Base-by-base conservation (phyloP, 2,329 filamentous ascomycete species). In the Exophiala xenobiotica region DNA sequence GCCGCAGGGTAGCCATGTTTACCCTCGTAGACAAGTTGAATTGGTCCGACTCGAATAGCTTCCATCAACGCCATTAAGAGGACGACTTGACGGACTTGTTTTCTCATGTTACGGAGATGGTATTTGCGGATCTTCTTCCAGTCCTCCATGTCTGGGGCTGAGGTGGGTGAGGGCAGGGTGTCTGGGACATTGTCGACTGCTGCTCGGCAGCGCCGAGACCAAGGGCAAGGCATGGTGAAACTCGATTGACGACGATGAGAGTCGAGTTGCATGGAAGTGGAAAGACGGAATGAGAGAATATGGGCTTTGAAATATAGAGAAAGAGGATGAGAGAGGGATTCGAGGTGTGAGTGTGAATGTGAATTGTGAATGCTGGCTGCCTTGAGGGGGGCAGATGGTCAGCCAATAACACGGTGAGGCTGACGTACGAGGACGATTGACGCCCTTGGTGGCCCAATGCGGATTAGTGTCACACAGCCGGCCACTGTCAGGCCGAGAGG, bases 1-100 rank as follows among this genome's bases (percentile, higher is more conserved):
- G 53, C 43, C 19, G 56, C 53, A 11, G 53, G 46, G 18, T 52
- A 57, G 9, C 53, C 59, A 31, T 59, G 53, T 18, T 54, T 54
- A 6, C 59, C 57, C 38, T 55, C 53, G 44, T 56, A 61, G 37
- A 58, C 59, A 12, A 61, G 46, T 41, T 61, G 43, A n/a, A 57
- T 40, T 6, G 56, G 55, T 12, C 57, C 57, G 26, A 56, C 51
- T 29, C 59, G 55, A 6, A 61, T 43, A 37, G 54, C 51, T 45
- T 61, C 59, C 22, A 60, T 57, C 31, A 60, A 26, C 11, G 57
- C 58, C 58, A 60, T 59, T 20, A 61, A 49, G 23, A 61, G 45
- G 14, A 61, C 33, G 37, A 61, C 44, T 33, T 37, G 45, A 24
- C 58, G 50, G 38, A 58, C 51, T 37, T 60, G 56, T 46, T 59